Evolutionary conservation across 2,329 filamentous ascomycete genomes (phyloP), one percentile per base, ranked within the genome.

Genomic region (Cercospora berteroae): DNA sequence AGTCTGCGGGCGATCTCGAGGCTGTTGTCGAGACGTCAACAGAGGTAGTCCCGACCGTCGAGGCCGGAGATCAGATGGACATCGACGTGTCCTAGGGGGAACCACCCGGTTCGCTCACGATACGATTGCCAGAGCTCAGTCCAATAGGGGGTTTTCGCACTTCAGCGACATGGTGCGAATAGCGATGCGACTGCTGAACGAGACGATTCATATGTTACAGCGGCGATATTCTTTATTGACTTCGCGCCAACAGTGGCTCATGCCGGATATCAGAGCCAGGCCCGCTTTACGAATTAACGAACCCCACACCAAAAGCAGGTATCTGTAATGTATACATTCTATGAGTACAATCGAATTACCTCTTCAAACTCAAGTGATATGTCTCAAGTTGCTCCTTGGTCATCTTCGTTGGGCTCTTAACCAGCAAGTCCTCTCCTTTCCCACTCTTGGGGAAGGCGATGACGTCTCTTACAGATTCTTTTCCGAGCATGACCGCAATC

Each of bases 401-500:
- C 70, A 96, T 83, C 70, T 78, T 79, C 60, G 89, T 89, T 0
- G 95, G 95, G 69, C 91, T 92, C 73, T 87, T 88, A 2, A 96
- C 92, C 79, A 96, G 86, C 65, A 88, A 80, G 80, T 99, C 95
- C 76, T 96, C 91, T 0, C 95, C 94, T 77, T 89, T 93, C 69
- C 93, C 93, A 69, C 88, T 94, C 83, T 99, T 99, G 0, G 95
- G 96, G 76, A 99, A 99, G 0, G 94, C 94, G 79, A 99, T 97
- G 1, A 99, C 94, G 81, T 99, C 94, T 67, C 92, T 84, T 3
- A 99, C 90, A 1, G 90, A 93, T 10, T 90, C 85, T 33, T 86
- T 89, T 1, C 89, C 90, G 23, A 90, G 86, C 83, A 99, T 86
- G 0, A 97, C 82, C 0, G 94, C 90, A 44, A 95, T 85, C 59